Base-by-base conservation (phyloP, 768 basidiomycete species). In the Tricholoma hemisulphureum region DNA sequence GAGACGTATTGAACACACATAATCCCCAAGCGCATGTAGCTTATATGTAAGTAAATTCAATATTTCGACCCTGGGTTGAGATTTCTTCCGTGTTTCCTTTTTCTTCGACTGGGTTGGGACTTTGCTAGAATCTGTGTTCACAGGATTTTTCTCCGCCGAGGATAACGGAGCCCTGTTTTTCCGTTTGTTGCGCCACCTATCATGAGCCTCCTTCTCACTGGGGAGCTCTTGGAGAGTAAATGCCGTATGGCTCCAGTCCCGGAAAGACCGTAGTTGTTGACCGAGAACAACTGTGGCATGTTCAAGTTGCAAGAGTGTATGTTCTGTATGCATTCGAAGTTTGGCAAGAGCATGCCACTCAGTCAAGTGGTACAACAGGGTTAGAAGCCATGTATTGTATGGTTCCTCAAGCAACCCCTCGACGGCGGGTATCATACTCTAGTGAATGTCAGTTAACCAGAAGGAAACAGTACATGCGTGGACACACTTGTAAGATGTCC, bases 341-440 rank as follows among this genome's bases (percentile, higher is more conserved):
- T 55, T 55, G 5, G 54, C 41, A 35, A 53, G 32, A 6, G 35
- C 53, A 24, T 58, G 51, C 51, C 57, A 58, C 18, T 53, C 41
- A 8, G 39, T 51, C 13, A 52, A n/a, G 21, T n/a, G 24, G n/a
- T 50, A 55, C 14, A 59, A 23, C 24, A 59, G 34, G 2, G 4
- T 18, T n/a, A 41, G 34, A 4, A 58, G 26, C 6, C 23, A 21
- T 6, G 20, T 10, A 32, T 51, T n/a, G 51, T 59, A 29, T 6
- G 43, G 43, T 11, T 41, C 26, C 3, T 21, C 21, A 29, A 78
- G 56, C 0, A 78, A 62, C 0, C 68, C 71, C 14, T 77, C 69
- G n/a, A 73, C 73, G 0, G 60, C 69, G 0, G 77, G 76, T 8
- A 77, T 69, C 1, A 69, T 56, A 53, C 72, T 73, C 66, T 69